Base-by-base conservation (phyloP, 495 filamentous ascomycete species). In the Podospora pseudopauciseta region DNA sequence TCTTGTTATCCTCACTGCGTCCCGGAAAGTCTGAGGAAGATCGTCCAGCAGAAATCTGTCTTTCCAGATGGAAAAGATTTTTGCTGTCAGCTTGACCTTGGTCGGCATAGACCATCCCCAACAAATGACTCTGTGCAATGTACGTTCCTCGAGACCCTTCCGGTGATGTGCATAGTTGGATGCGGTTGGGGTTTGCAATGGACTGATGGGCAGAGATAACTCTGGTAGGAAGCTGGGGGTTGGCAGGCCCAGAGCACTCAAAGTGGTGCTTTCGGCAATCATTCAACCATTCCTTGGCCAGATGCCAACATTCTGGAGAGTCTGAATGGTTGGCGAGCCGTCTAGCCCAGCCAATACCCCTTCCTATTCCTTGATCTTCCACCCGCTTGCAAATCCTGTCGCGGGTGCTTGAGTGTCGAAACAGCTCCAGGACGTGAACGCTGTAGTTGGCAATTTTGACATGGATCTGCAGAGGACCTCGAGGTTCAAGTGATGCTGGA, bases 11-110 rank as follows among this genome's bases (percentile, higher is more conserved):
- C n/a, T 30, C 26, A 76, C 64, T 3, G 78, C 72, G 30, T 80
- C 72, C n/a, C 58, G 73, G 57, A 79, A 72, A 6, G 69, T 74
- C 18, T 53, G 67, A 1, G 73, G 73, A 1, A 79, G 73, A 18
- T 59, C 19, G 11, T 23, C 19, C 11, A 66, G 27, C 0, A n/a
- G 11, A 27, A 79, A 68, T 13, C 53, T 65, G 2, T 27, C 39
- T 49, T 49, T 9, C 39, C 39, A 49, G 39, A 6, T 11, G 39
- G 9, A 6, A 49, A 13, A 16, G 0, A 0, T 49, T 16, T 49
- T 11, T 1, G 39, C 39, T 49, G 39, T 49, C 2, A 49, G 13
- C 39, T 11, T 49, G 39, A 49, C 15, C 13, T 16, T 49, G 39
- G 39, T 49, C 39, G 39, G 39, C 13, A 49, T 49, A 16, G 39